phyloP scores from a whole-genome alignment of 2,329 filamentous ascomycete species.

The Zalaria obscura region DNA sequence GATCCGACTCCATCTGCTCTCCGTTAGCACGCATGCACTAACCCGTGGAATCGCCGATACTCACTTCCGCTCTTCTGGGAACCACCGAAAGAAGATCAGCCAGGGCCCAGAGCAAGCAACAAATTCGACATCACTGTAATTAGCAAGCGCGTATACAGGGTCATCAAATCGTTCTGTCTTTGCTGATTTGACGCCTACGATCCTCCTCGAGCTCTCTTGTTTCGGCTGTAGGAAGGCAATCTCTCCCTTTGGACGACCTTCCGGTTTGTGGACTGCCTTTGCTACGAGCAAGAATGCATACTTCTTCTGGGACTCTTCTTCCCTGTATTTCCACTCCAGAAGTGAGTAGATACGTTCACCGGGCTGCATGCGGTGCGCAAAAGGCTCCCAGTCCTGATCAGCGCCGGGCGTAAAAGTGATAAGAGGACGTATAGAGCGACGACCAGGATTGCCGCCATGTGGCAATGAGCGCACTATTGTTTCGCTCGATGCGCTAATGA shows the following conservation, averaged over 20 bases:
- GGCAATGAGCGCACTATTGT: slow-evolving; percentile 16
- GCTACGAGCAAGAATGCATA: slow-evolving; percentile 50
- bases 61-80: slow-evolving; percentile 5
- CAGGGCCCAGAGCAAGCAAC: slow-evolving; percentile 30
- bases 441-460: slow-evolving; percentile 6
- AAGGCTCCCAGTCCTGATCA: slow-evolving; percentile 6
- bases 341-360: slow-evolving; percentile 48
- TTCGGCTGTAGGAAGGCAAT: slow-evolving; percentile 24
- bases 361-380: slow-evolving; percentile 29
- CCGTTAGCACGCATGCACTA: background rate
- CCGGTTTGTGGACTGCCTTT: slow-evolving; percentile 27
- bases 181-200: slow-evolving; percentile 35
- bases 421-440: slow-evolving; percentile 22
- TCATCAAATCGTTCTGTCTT: slow-evolving; percentile 32
- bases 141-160: slow-evolving; percentile 43
- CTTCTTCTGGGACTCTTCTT: slow-evolving; percentile 33
- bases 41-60: background rate
- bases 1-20: slow-evolving; percentile 13
- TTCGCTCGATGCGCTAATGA: slow-evolving; percentile 33
- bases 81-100: slow-evolving; percentile 28
- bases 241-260: slow-evolving; percentile 25
- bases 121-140: slow-evolving; percentile 42
- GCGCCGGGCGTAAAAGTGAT: slow-evolving; percentile 31
- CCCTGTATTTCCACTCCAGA: slow-evolving; percentile 45
- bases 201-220: slow-evolving; percentile 11